Evolutionary conservation across 345 rosid genomes (phyloP).

Genomic region (Corchorus olitorius): DNA sequence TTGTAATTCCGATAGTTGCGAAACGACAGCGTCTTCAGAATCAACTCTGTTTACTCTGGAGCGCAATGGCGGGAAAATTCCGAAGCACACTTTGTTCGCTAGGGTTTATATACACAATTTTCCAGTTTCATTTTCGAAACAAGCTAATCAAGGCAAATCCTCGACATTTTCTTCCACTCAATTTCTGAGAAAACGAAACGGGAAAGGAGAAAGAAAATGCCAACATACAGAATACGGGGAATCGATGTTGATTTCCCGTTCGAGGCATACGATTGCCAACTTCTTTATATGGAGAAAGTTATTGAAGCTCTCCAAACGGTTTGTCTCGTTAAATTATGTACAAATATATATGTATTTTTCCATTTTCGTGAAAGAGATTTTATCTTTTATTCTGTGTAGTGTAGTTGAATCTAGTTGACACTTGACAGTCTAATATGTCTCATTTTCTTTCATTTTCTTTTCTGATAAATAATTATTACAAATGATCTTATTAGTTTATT

Average conservation of each 20-base stretch:
- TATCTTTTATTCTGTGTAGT: neutral
- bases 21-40: neutral
- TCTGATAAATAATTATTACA: neutral
- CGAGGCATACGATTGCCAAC: conserved; percentile 89
- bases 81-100: neutral
- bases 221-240: conserved; percentile 77
- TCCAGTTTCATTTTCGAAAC: neutral
- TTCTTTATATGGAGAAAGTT: conserved; percentile 91
- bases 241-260: conserved; percentile 91
- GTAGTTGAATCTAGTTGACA: neutral
- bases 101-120: conserved; percentile 33
- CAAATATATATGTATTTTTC: neutral
- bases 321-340: conserved; percentile 18
- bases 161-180: neutral
- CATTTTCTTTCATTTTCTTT: neutral
- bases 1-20: neutral
- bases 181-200: conserved; percentile 18
- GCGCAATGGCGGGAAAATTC: conserved; percentile 44
- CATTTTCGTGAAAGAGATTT: neutral
- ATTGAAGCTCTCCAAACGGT: conserved; percentile 85
- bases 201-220: conserved; percentile 46
- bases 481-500: neutral
- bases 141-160: neutral
- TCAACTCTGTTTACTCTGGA: too few species aligned
- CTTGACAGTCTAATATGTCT: neutral